A percentile compares a stretch with the other conserved stretches of the same genome.
These are phyloP conservation scores for Wallacemonas sp. DNA, from an alignment of 208 protist species.

Conservation along the genomic window DNA sequence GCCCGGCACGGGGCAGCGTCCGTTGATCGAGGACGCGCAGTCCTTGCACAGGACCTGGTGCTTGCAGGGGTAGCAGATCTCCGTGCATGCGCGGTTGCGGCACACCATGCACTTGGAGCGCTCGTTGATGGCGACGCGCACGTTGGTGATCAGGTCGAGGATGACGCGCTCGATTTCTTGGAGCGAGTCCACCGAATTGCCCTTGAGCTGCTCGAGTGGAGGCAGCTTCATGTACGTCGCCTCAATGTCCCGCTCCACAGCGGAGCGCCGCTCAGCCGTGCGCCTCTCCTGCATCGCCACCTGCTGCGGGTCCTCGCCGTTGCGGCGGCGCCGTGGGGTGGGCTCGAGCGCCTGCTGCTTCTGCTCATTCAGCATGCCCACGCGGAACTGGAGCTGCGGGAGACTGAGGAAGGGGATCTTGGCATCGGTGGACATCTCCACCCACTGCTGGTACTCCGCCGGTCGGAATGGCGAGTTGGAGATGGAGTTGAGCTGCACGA, in stretches of 20 bases:
- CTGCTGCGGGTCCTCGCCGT: conserved; percentile 52
- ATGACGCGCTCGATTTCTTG: conserved; percentile 84
- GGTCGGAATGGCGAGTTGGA: conserved; percentile 86
- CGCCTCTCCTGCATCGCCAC: conserved; percentile 47
- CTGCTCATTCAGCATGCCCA: conserved; percentile 86
- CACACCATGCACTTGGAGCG: conserved; percentile 86
- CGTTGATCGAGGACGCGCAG: conserved; percentile 65
- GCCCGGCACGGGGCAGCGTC: conserved; percentile 65
- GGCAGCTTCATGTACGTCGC: conserved; percentile 70
- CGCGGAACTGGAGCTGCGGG: conserved; percentile 79
- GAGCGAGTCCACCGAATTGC: conserved; percentile 57
- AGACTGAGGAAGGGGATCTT: conserved; percentile 64
- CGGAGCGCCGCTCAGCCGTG: conserved; percentile 34
- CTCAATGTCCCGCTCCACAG: conserved; percentile 51
- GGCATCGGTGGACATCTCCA: conserved; percentile 61
- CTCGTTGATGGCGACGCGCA: conserved; percentile 84
- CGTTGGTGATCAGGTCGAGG: conserved; percentile 73
- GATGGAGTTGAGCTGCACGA: conserved; percentile 92
- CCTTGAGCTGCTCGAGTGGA: conserved; percentile 53
- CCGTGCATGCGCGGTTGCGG: conserved; percentile 65
- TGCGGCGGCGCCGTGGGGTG: conserved; percentile 48
- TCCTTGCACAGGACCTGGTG: conserved; percentile 89
- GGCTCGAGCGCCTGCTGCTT: conserved; percentile 75
- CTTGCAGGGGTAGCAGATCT: conserved; percentile 92
- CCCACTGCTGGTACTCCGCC: conserved; percentile 88